Evolutionary conservation across 2,329 filamentous ascomycete species (phyloP), one percentile per base, ranked within the genome.

Genomic region (Botrytis pseudocinerea): DNA sequence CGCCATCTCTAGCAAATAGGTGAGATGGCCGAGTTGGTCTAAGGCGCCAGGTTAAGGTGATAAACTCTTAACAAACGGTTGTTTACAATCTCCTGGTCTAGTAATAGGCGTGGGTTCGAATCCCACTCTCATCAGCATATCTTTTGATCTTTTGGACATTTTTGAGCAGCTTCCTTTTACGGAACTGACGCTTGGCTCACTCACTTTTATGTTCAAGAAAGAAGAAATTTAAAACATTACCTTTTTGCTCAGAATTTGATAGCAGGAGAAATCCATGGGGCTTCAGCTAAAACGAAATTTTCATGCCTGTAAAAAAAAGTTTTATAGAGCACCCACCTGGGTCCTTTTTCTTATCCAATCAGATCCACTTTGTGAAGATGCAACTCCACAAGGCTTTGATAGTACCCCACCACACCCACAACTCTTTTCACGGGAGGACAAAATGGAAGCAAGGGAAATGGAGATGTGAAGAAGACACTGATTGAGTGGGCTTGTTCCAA

Each of bases 41-140:
- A 69, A 69, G 65, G 65, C 65, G 65, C 65, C 65, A 69, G 65
- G 65, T 69, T 69, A 69, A 69, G 65, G 65, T 69, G 14, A 5
- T 25, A 1, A 44, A 57, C 46, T 40, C 64, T 54, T 54, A 68
- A 54, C 46, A 42, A 2, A 66, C 9, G 64, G 10, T 69, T 57
- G 51, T 28, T 42, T 44, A 32, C 65, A 57, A 69, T 42, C 38
- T 69, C 65, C 65, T 69, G 65, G 65, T 69, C 65, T 69, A 42
- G 64, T 42, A 68, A 68, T 42, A 68, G 64, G 64, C 64, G 64
- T 68, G 64, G 64, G 64, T 68, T 68, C 64, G 35, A 68, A 68
- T 69, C 65, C 48, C 65, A 69, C 65, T 68, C 65, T 68, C 48
- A 69, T 57, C 65, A 68, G 12, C 0, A 44, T 22, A 28, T 1